Evolutionary conservation across 2,329 filamentous ascomycete genomes (phyloP).

Genomic region (Penicillium sp.): DNA sequence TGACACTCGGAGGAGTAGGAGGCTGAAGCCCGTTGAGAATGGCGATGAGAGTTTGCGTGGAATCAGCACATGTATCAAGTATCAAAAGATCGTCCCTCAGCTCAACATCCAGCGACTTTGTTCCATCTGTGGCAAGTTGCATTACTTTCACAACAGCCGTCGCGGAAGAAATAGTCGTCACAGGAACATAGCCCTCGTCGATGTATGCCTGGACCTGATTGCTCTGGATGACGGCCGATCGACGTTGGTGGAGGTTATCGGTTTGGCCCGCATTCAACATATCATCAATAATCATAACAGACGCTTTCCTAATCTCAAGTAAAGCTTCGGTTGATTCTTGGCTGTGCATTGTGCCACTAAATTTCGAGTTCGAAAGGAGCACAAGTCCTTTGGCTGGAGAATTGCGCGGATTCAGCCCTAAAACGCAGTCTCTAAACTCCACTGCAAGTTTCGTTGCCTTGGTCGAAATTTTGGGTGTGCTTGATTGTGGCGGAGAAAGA

Average conservation of each 20-base stretch:
- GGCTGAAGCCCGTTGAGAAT: conserved; percentile 78
- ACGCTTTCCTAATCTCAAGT: conserved; percentile 74
- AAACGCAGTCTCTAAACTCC: conserved; percentile 73
- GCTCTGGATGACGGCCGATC: conserved; percentile 31
- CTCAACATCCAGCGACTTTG: conserved; percentile 73
- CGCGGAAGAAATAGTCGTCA: conserved; percentile 84
- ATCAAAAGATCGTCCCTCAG: conserved; percentile 83
- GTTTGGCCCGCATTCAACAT: conserved; percentile 49
- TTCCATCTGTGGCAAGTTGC: conserved; percentile 55
- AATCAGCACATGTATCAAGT: conserved; percentile 93
- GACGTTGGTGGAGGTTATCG: conserved; percentile 33
- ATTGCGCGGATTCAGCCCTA: conserved; percentile 81
- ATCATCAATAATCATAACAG: conserved; percentile 80
- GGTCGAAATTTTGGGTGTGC: conserved; percentile 24
- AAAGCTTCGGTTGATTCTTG: conserved; percentile 63
- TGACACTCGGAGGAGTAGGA: conserved; percentile 76
- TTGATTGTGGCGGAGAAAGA: conserved; percentile 16
- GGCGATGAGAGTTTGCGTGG: conserved; percentile 84
- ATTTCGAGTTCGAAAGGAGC: conserved; percentile 73
- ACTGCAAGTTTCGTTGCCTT: conserved; percentile 59
- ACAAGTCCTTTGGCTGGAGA: conserved; percentile 73
- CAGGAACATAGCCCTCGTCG: conserved; percentile 74
- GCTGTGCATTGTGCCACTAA: conserved; percentile 67
- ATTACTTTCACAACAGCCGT: conserved; percentile 64
- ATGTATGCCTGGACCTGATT: conserved; percentile 53